Evolutionary conservation across 345 rosid genomes (phyloP).

Genomic region (Salix koriyanagi): DNA sequence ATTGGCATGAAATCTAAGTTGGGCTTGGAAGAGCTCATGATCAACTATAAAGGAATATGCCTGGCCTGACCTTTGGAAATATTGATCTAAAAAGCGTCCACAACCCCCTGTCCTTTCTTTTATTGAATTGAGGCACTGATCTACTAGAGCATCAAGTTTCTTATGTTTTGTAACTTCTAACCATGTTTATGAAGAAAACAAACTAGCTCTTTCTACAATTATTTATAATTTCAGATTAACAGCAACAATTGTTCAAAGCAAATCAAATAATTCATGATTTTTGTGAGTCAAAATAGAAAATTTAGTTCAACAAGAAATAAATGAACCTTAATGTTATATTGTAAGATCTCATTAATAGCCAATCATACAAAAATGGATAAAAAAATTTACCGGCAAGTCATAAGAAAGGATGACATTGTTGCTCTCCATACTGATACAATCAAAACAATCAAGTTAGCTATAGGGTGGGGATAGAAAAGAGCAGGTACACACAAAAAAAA

Average conservation of each 20-base stretch:
- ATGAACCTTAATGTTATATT: not conserved
- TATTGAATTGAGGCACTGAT: no score
- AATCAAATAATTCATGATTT: not conserved
- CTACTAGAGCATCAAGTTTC: not conserved
- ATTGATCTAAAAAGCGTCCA: no score
- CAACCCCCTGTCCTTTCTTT: no score
- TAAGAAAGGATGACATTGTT: slow-evolving; percentile 59
- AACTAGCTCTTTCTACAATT: not conserved
- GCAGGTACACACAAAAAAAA: not conserved
- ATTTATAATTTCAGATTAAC: not conserved
- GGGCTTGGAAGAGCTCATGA: no score
- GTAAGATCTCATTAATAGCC: slow-evolving; percentile 3
- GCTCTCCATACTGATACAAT: slow-evolving; percentile 61
- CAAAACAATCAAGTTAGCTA: slow-evolving; percentile 15
- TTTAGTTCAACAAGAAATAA: not conserved
- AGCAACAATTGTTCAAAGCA: not conserved
- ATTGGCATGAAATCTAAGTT: not conserved
- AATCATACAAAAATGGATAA: not conserved
- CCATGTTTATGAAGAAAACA: not conserved
- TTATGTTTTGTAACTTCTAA: not conserved
- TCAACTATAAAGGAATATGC: no score
- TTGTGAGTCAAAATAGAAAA: not conserved
- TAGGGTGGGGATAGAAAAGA: not conserved
- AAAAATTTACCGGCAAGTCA: slow-evolving; percentile 58
- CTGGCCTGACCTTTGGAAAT: no score